These are phyloP conservation scores for Metarhizium humberi DNA, from an alignment of 2,329 filamentous ascomycete genomes.

Conservation along the genomic window DNA sequence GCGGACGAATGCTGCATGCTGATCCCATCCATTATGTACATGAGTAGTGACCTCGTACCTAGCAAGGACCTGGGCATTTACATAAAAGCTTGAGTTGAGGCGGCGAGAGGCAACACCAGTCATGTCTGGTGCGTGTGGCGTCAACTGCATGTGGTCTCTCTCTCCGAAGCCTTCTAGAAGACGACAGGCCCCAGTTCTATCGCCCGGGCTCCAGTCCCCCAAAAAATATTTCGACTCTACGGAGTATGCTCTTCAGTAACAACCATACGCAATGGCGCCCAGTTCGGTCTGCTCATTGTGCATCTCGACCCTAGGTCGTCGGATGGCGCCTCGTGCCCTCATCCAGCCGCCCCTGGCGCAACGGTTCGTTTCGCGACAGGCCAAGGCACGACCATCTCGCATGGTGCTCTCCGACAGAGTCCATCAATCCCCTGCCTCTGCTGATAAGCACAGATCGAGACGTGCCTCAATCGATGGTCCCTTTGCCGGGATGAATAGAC, in stretches of 20 bases:
- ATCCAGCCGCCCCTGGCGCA: conserved; percentile 24
- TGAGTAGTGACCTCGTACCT: too few relatives aligned
- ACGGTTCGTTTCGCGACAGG: conserved; percentile 26
- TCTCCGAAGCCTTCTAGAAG: not conserved
- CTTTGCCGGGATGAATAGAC: conserved; percentile 48
- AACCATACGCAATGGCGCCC: conserved; percentile 7
- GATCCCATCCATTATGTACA: too few relatives aligned
- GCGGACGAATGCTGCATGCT: too few relatives aligned
- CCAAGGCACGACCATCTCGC: conserved; percentile 36
- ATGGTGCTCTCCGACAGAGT: conserved; percentile 51
- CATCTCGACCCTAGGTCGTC: conserved; percentile 7
- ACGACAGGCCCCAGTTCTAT: not conserved
- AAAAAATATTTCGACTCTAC: too few relatives aligned
- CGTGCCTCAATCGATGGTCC: conserved; percentile 35
- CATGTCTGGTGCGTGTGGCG: too few relatives aligned
- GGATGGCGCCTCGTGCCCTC: conserved; percentile 7
- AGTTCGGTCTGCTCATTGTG: conserved; percentile 12
- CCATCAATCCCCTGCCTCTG: conserved; percentile 27
- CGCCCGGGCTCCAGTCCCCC: not conserved
- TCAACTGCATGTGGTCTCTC: too few relatives aligned
- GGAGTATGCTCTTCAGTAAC: not conserved
- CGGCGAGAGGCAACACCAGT: too few relatives aligned
- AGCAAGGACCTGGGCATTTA: too few relatives aligned
- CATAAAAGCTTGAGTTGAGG: too few relatives aligned
- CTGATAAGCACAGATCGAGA: conserved; percentile 25